Base-by-base conservation (phyloP, 2,329 filamentous ascomycete genomes). In the Verticillium longisporum region DNA sequence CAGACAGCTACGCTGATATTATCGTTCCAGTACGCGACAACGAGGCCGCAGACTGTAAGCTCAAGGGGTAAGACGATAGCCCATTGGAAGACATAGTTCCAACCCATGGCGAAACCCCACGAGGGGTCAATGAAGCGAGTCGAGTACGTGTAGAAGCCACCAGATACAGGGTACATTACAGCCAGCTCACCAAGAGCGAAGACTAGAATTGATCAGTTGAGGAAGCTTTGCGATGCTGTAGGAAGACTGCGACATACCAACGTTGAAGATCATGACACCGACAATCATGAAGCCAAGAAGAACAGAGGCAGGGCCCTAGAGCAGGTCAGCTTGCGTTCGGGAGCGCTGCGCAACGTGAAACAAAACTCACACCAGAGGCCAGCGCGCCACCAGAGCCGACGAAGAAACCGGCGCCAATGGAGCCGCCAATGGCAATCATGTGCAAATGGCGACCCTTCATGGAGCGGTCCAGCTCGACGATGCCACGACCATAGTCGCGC, bases 351-450 rank as follows among this genome's bases (percentile, higher is more conserved):
- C 5, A 54, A 2, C 4, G 10, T 26, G 4, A 37, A 13, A 13
- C 1, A 26, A 13, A 14, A 70, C 75, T 65, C 72, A 77, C 76
- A 71, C 82, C 82, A 31, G 68, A 78, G 63, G 66, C 64, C 13
- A 86, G 73, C 60, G 81, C 81, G 64, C 74, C 70, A 62, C 83
- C 83, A 11, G 81, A 83, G 67, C 83, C 83, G 64, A 86, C 83
- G 72, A 85, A 86, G 77, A 86, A 84, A 73, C 83, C 83, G 63
- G 83, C 83, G 69, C 83, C 83, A 55, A 86, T 86, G 31, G 81
- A 78, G 56, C 78, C 78, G 64, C 78, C 78, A 34, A 81, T 80
- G 61, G 78, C 77, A 68, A 80, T 80, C 78, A 80, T 80, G 68
- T 82, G 78, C 68, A 82, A 71, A 70, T 81, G 79, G 64, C 79